Evolutionary conservation across 306 rosid species (phyloP), one percentile per base, ranked within the genome.

Genomic region (Quercus berberidifolia): DNA sequence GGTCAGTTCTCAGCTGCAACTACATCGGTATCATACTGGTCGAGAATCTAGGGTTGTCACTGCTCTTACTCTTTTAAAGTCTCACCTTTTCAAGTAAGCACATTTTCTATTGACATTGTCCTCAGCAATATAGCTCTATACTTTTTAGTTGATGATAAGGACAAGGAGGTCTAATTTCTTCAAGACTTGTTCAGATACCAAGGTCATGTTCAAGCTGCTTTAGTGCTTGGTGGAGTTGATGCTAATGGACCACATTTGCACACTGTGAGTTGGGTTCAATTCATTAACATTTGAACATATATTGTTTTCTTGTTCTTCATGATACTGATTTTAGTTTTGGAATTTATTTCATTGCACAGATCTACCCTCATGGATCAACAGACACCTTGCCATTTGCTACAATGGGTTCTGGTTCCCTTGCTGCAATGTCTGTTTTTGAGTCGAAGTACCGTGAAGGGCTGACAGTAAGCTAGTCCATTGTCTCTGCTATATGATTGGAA

Each of bases 191-290:
- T 62, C 84, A 94, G 99, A 59, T 92, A 94, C 83, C 93, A 88
- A 89, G 97, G 99, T 79, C 49, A 92, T 77, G 93, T 92, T 21
- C 82, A 85, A 14, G 99, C 97, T 74, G 99, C 99, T 49, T 82
- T 94, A 85, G 99, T 94, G 74, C 99, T 94, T n/a, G 97, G 99
- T 21, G 99, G 99, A 59, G 97, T 95, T 73, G 99, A 95, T 87
- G 78, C 85, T 84, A 92, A 94, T 33, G 99, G 99, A 76, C 98
- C 98, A 57, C 98, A 95, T 86, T 64, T 92, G 67, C 90, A 86
- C 41, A 89, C 88, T 5, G 90, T 89, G 77, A 82, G 88, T 82
- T 62, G 30, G 74, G 79, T 51, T 69, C 31, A 67, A 17, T 72
- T 54, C 21, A 4, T 68, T 35, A 46, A 30, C 51, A 52, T 43